Evolutionary conservation across 1,139 yeast genomes (phyloP).

Genomic region (Candida pseudocylindracea): DNA sequence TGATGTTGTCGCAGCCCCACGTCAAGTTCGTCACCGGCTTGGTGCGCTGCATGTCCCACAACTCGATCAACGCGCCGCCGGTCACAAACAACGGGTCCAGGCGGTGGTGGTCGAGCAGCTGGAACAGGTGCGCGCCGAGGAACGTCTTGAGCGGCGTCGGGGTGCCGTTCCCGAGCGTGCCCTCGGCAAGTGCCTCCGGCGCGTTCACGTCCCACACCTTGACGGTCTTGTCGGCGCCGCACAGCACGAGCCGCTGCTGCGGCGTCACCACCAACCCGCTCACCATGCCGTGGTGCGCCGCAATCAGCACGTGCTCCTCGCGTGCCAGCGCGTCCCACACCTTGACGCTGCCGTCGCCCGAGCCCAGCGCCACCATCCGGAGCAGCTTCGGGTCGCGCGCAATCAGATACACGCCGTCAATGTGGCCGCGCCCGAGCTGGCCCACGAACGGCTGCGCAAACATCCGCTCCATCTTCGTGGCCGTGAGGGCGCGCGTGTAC

Average conservation of each 20-base stretch:
- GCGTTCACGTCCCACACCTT: slow-evolving; percentile 50
- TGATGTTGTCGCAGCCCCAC: slow-evolving; percentile 93
- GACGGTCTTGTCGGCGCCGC: slow-evolving; percentile 81
- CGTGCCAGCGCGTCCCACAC: slow-evolving; percentile 74
- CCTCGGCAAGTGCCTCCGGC: slow-evolving; percentile 18
- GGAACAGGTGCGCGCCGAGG: slow-evolving; percentile 68
- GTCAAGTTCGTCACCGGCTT: slow-evolving; percentile 57
- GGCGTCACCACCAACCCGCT: slow-evolving; percentile 74
- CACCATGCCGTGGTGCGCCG: slow-evolving; percentile 84
- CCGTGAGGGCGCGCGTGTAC: slow-evolving; percentile 83
- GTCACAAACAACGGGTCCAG: slow-evolving; percentile 61
- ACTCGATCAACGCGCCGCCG: slow-evolving; percentile 72
- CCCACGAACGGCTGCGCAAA: slow-evolving; percentile 97
- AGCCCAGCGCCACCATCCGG: slow-evolving; percentile 69
- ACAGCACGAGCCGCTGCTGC: slow-evolving; percentile 33
- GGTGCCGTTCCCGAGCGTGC: slow-evolving; percentile 17
- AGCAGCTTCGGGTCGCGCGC: slow-evolving; percentile 58
- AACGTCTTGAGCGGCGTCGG: slow-evolving; percentile 30
- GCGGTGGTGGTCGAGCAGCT: slow-evolving; percentile 72
- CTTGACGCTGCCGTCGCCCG: slow-evolving; percentile 89
- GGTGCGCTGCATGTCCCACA: slow-evolving; percentile 76
- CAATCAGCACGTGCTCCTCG: slow-evolving; percentile 51
- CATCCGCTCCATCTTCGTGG: slow-evolving; percentile 87
- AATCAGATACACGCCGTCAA: slow-evolving; percentile 84
- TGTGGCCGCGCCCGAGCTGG: slow-evolving; percentile 84